These are phyloP conservation scores for Tilletia setariae DNA, from an alignment of 1,284 basidiomycete species.

Conservation along the genomic window DNA sequence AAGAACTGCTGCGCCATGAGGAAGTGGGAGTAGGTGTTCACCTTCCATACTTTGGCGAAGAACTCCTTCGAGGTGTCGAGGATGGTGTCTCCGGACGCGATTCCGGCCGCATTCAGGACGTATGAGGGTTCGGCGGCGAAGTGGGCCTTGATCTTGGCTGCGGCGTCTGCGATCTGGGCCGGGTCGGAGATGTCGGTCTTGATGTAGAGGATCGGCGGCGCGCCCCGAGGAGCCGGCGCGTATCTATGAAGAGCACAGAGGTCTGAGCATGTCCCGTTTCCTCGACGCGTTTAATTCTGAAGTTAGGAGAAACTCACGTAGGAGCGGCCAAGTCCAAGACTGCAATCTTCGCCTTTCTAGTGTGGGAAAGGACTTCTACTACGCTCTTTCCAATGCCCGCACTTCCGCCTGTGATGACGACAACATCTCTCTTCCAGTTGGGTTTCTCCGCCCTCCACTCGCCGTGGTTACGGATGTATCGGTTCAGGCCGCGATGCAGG, in stretches of 20 bases:
- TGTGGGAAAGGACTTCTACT: slow-evolving; percentile 28
- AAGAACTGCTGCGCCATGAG: slow-evolving; percentile 35
- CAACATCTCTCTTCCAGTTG: slow-evolving; percentile 28
- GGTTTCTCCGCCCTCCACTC: slow-evolving; percentile 27
- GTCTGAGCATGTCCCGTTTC: neutral
- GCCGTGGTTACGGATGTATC: slow-evolving; percentile 29
- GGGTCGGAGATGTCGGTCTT: slow-evolving; percentile 15
- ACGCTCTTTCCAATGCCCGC: slow-evolving; percentile 36
- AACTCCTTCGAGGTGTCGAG: slow-evolving; percentile 27
- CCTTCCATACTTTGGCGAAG: slow-evolving; percentile 29
- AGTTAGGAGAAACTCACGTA: slow-evolving; percentile 13
- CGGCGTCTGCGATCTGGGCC: slow-evolving; percentile 14
- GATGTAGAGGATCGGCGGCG: neutral
- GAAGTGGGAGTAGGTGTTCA: slow-evolving; percentile 29
- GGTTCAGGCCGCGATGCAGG: slow-evolving; percentile 20
- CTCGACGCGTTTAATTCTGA: neutral
- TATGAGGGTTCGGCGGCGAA: slow-evolving; percentile 2
- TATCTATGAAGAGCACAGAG: slow-evolving; percentile 14
- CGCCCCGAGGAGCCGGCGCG: slow-evolving; percentile 11
- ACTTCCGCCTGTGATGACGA: slow-evolving; percentile 33
- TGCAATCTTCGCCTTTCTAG: slow-evolving; percentile 28
- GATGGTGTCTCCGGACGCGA: slow-evolving; percentile 32
- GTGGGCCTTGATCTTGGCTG: slow-evolving; percentile 13
- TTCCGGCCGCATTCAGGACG: slow-evolving; percentile 37
- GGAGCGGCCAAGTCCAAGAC: slow-evolving; percentile 31